Percentiles rank a stretch among this genome's conserved stretches.
These are phyloP conservation scores for Russula compacta DNA, from an alignment of 768 basidiomycete genomes.

Conservation along the genomic window DNA sequence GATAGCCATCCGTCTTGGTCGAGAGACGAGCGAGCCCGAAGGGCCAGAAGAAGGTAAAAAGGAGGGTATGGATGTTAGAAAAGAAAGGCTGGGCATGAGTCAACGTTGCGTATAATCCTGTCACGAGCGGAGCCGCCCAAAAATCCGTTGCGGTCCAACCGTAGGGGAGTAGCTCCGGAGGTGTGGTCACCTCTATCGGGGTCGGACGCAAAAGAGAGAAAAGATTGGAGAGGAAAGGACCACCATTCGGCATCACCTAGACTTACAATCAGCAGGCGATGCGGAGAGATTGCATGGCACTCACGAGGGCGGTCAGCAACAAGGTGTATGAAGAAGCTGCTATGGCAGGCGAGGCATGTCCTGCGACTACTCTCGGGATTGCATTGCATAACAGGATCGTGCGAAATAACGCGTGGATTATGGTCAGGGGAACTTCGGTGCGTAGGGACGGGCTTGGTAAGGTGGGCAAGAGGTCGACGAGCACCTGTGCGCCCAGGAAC, in stretches of 20 bases:
- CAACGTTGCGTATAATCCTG: slow-evolving; percentile 69
- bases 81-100: slow-evolving; percentile 83
- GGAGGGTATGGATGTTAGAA: slow-evolving; percentile 16
- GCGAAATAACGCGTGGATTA: slow-evolving; percentile 17
- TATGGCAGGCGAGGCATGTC: slow-evolving; percentile 12
- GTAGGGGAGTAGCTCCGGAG: slow-evolving; percentile 68
- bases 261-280: neutral
- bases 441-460: slow-evolving; percentile 6
- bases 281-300: neutral
- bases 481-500: slow-evolving; percentile 6
- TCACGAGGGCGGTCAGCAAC: slow-evolving; percentile 11
- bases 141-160: slow-evolving; percentile 84
- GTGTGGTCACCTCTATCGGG: slow-evolving; percentile 58
- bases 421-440: slow-evolving; percentile 14
- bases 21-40: slow-evolving; percentile 9
- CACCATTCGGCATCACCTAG: slow-evolving; percentile 32
- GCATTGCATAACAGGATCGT: slow-evolving; percentile 12
- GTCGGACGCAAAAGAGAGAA: slow-evolving; percentile 71
- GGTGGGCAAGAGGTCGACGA: slow-evolving; percentile 15
- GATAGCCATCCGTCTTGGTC: neutral
- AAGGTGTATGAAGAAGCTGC: slow-evolving; percentile 15
- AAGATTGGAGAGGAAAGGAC: slow-evolving; percentile 71
- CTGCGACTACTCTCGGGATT: slow-evolving; percentile 11
- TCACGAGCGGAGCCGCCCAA: slow-evolving; percentile 76
- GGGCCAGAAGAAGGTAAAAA: slow-evolving; percentile 18